A percentile compares a stretch with the other conserved stretches of the same genome.
Evolutionary conservation across 2,329 filamentous ascomycete genomes (phyloP).

Genomic region (Hymenoscyphus occultus): DNA sequence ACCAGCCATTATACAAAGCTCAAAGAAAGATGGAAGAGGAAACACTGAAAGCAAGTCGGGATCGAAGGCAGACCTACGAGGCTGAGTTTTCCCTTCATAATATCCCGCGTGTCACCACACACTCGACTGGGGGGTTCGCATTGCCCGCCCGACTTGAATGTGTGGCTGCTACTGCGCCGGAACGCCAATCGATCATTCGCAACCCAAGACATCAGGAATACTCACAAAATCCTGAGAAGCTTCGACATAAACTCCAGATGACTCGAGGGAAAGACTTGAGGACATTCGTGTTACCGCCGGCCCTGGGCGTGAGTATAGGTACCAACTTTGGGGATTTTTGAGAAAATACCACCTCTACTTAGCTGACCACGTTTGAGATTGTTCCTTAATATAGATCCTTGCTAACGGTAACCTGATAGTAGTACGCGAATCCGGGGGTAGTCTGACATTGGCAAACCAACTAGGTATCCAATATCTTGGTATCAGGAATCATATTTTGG

Average conservation of each 20-base stretch:
- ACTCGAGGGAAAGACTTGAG: too few species aligned
- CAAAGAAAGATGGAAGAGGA: neutral
- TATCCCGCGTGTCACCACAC: neutral
- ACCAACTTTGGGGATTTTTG: too few species aligned
- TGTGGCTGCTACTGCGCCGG: neutral
- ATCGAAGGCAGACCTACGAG: neutral
- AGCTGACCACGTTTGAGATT: neutral
- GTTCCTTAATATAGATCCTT: constrained; percentile 2
- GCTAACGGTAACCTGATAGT: neutral
- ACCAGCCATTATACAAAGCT: neutral
- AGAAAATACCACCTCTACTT: too few species aligned
- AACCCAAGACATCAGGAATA: too few species aligned
- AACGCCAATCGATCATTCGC: too few species aligned
- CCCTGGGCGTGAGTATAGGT: too few species aligned
- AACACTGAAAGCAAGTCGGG: neutral
- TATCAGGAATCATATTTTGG: too few species aligned
- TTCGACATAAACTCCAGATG: too few species aligned
- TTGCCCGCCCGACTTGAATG: neutral
- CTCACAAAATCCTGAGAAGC: too few species aligned
- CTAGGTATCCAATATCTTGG: neutral
- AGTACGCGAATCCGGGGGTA: neutral
- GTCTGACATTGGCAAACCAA: neutral
- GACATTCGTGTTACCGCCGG: too few species aligned
- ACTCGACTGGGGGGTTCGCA: neutral
- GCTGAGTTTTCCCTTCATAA: neutral